These are phyloP conservation scores for Lentinula sp. DNA, from an alignment of 768 basidiomycete species.

Conservation along the genomic window DNA sequence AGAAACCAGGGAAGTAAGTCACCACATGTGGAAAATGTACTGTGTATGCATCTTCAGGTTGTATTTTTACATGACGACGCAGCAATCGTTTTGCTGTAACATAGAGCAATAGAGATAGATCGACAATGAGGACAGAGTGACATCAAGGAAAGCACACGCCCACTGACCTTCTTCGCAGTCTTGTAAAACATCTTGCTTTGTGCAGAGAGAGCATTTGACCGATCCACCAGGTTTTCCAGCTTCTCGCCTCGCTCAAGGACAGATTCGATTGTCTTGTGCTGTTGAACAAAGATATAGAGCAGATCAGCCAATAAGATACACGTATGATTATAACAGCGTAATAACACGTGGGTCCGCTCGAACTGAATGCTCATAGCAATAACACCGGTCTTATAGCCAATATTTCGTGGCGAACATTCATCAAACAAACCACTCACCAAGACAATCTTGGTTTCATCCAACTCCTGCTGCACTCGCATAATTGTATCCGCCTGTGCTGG, in stretches of 20 bases:
- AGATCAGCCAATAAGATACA: background rate
- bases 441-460: conserved; percentile 99
- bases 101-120: conserved; percentile 10
- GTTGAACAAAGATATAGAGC: conserved; percentile 6
- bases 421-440: conserved; percentile 49
- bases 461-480: conserved; percentile 95
- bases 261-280: conserved; percentile 99
- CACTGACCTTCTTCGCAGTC: conserved; percentile 96
- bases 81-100: conserved; percentile 90
- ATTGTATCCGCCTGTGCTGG: conserved; percentile 96
- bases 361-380: no score
- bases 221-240: conserved; percentile 91
- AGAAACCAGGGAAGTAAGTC: background rate
- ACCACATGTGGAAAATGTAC: background rate
- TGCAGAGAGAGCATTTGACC: conserved; percentile 80
- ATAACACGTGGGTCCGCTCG: background rate
- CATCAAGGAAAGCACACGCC: conserved; percentile 37
- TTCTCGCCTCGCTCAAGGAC: conserved; percentile 96
- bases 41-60: background rate
- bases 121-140: background rate
- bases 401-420: background rate
- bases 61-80: conserved; percentile 65
- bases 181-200: conserved; percentile 99
- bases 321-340: background rate
- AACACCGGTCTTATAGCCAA: background rate